Conservation (phyloP, 257 asterid genomes). For the Rauvolfia tetraphylla region DNA sequence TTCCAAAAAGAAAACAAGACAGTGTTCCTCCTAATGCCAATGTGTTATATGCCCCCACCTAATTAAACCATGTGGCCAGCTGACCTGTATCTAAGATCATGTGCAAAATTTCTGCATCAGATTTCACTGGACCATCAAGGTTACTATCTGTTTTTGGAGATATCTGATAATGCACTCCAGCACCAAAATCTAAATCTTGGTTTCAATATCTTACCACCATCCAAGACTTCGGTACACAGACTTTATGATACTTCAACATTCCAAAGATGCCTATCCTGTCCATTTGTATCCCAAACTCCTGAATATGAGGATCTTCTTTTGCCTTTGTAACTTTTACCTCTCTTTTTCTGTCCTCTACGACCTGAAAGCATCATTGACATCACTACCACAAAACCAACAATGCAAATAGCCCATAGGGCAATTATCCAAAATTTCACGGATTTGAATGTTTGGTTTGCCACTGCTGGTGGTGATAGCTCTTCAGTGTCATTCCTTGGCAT, state of each 20-base stretch:
- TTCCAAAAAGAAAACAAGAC: not conserved
- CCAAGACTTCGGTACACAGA: not conserved
- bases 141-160: too few relatives aligned
- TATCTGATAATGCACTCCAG: too few relatives aligned
- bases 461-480: constrained; percentile 46
- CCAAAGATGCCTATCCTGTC: constrained; percentile 33
- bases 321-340: constrained; percentile 45
- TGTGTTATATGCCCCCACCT: not conserved
- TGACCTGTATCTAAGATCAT: constrained; percentile 4
- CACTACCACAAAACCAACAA: constrained; percentile 43
- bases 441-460: constrained; percentile 43
- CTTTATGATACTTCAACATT: constrained; percentile 34
- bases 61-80: not conserved
- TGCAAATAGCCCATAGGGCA: constrained; percentile 61
- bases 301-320: constrained; percentile 44
- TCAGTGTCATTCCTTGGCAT: constrained; percentile 32
- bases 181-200: too few relatives aligned
- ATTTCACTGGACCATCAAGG: too few relatives aligned
- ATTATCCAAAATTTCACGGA: constrained; percentile 71
- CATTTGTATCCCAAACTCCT: constrained; percentile 45
- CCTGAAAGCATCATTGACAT: constrained; percentile 53
- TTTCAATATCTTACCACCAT: not conserved
- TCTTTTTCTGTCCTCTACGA: constrained; percentile 54
- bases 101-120: not conserved
- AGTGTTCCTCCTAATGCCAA: not conserved